Percentiles rank a stretch among this genome's conserved stretches.
Conservation (phyloP, 805 yeast species). For the Wickerhamiella cacticola region DNA sequence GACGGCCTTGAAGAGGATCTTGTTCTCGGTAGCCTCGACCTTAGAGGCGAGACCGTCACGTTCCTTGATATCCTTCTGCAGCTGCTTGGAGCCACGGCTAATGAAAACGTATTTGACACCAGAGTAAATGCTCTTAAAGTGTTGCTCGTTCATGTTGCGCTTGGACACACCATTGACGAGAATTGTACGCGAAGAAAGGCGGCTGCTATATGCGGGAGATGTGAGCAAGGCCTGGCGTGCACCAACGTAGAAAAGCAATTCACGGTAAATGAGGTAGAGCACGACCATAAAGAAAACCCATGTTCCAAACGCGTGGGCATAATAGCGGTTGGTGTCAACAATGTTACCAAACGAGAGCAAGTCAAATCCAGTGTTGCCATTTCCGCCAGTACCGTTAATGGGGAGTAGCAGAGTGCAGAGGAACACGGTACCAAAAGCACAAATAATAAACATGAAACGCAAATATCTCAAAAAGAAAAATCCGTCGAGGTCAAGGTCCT, state of each 20-base stretch:
- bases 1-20: constrained; percentile 47
- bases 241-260: constrained; percentile 63
- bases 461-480: constrained; percentile 78
- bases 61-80: constrained; percentile 43
- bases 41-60: constrained; percentile 48
- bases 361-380: constrained; percentile 54
- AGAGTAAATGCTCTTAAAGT: constrained; percentile 60
- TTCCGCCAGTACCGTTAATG: constrained; percentile 54
- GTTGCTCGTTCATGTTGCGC: constrained; percentile 55
- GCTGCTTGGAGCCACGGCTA: constrained; percentile 47
- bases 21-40: constrained; percentile 56
- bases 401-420: constrained; percentile 68
- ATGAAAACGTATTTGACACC: constrained; percentile 79
- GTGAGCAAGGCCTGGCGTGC: constrained; percentile 66
- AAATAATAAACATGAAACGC: constrained; percentile 40
- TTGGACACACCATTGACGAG: constrained; percentile 76
- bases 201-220: constrained; percentile 66
- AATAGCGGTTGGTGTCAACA: constrained; percentile 47
- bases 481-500: constrained; percentile 90
- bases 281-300: constrained; percentile 67
- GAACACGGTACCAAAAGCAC: constrained; percentile 43
- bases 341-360: constrained; percentile 69
- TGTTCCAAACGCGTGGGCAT: constrained; percentile 72
- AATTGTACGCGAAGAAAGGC: constrained; percentile 67
- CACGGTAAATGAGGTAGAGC: constrained; percentile 68